phyloP scores from a whole-genome alignment of 768 basidiomycete genomes.

The Auricularia sp. region DNA sequence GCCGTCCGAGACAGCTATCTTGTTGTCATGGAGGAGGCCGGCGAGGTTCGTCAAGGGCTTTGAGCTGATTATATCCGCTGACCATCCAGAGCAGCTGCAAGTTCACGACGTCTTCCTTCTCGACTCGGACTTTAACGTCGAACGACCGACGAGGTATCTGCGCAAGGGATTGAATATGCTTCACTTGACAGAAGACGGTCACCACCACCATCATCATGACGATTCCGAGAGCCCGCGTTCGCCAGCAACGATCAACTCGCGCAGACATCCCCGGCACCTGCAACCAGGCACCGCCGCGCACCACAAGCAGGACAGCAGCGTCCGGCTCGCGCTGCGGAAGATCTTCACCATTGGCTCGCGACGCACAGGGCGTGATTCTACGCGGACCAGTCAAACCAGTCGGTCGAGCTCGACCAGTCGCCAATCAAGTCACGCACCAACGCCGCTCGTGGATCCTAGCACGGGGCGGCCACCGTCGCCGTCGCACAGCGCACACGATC shows the following conservation, averaged over 20 bases:
- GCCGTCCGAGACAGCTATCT: conserved; percentile 87
- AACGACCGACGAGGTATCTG: conserved; percentile 83
- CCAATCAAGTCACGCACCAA: conserved; percentile 17
- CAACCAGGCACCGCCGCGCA: not conserved
- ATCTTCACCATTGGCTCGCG: conserved; percentile 1
- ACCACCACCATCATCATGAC: conserved; percentile 16
- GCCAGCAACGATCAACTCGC: not conserved
- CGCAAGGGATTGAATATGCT: conserved; percentile 72
- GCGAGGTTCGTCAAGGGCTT: conserved; percentile 44
- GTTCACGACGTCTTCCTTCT: conserved; percentile 91
- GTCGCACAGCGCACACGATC: not conserved
- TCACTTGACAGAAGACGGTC: conserved; percentile 21
- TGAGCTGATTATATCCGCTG: not conserved
- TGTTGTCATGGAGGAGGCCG: conserved; percentile 76
- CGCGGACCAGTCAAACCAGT: not conserved
- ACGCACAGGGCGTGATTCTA: not conserved
- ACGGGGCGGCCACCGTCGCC: conserved; percentile 22
- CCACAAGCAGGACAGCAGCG: not conserved
- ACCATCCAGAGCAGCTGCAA: too few relatives aligned
- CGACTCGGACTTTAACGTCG: conserved; percentile 79
- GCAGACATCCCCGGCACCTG: conserved; percentile 4
- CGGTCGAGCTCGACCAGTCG: not conserved
- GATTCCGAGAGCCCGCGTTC: conserved; percentile 2
- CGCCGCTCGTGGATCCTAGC: conserved; percentile 70
- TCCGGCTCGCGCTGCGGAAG: not conserved